Conservation (phyloP, 768 basidiomycete genomes). For the Austroboletus eburneus region DNA sequence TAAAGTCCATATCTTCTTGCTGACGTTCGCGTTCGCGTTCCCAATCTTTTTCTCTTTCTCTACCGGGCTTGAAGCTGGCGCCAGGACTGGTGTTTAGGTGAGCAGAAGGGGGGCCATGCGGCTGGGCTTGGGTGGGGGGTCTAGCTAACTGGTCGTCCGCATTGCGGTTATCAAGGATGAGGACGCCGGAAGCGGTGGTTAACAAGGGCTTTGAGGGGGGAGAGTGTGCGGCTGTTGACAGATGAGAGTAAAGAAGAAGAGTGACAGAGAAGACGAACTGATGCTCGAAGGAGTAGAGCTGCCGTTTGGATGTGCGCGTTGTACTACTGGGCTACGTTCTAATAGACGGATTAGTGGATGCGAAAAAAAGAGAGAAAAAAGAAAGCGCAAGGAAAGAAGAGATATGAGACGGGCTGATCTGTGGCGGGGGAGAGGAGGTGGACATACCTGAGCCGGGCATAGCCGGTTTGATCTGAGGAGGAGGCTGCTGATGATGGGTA, state of each 20-base stretch:
- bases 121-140: conserved; percentile 13
- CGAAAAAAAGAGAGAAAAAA: conserved; percentile 6
- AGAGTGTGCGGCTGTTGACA: conserved; percentile 24
- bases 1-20: conserved; percentile 27
- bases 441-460: conserved; percentile 30
- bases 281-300: conserved; percentile 25
- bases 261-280: conserved; percentile 13
- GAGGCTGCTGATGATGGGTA: conserved; percentile 25
- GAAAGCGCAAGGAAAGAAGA: neutral
- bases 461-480: conserved; percentile 30
- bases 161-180: conserved; percentile 21
- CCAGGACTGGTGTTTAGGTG: conserved; percentile 23
- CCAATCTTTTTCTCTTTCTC: conserved; percentile 28
- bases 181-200: conserved; percentile 23
- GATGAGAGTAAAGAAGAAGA: neutral
- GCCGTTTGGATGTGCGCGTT: conserved; percentile 23
- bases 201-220: conserved; percentile 23
- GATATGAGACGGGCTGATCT: conserved; percentile 4
- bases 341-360: neutral
- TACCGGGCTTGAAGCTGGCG: conserved; percentile 17
- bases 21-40: conserved; percentile 29
- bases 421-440: neutral
- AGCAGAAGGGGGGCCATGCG: conserved; percentile 10
- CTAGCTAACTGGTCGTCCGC: conserved; percentile 23
- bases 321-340: conserved; percentile 30